Evolutionary conservation across 768 basidiomycete genomes (phyloP).

Genomic region (Kwoniella sp.): DNA sequence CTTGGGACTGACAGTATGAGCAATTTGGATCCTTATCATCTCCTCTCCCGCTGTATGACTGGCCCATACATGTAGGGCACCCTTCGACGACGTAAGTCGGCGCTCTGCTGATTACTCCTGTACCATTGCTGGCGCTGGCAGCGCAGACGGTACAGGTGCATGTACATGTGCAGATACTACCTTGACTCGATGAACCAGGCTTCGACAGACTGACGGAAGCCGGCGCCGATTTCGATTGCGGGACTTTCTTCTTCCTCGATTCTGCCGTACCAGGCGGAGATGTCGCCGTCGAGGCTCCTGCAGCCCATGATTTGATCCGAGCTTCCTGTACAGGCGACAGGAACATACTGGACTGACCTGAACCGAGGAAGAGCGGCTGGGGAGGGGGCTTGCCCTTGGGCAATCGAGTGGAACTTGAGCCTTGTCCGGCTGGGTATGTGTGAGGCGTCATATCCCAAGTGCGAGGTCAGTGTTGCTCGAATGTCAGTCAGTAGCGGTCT

Average conservation of each 20-base stretch:
- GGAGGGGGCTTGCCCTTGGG: neutral
- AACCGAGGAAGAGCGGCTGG: constrained; percentile 5
- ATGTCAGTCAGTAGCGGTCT: too few species aligned
- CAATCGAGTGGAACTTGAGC: neutral
- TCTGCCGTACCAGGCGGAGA: neutral
- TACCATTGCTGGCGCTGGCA: neutral
- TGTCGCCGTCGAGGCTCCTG: constrained; percentile 7
- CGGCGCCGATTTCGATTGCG: constrained; percentile 12
- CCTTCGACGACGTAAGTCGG: neutral
- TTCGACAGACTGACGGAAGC: constrained; percentile 7
- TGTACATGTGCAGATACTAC: constrained; percentile 8
- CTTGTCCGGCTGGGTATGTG: neutral
- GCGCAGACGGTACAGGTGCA: constrained; percentile 13
- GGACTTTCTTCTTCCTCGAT: neutral
- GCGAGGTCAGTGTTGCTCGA: too few species aligned
- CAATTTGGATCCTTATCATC: constrained; percentile 5
- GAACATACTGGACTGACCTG: constrained; percentile 14
- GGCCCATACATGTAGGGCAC: constrained; percentile 12
- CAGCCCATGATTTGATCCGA: constrained; percentile 11
- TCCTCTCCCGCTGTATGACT: neutral
- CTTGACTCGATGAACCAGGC: constrained; percentile 8
- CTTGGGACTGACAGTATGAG: constrained; percentile 5
- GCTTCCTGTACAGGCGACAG: constrained; percentile 21
- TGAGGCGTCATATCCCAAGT: neutral
- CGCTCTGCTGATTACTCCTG: neutral